Percentiles rank a stretch among this genome's conserved stretches.
Conservation (phyloP, 768 basidiomycete genomes). For the Terana coerulea region DNA sequence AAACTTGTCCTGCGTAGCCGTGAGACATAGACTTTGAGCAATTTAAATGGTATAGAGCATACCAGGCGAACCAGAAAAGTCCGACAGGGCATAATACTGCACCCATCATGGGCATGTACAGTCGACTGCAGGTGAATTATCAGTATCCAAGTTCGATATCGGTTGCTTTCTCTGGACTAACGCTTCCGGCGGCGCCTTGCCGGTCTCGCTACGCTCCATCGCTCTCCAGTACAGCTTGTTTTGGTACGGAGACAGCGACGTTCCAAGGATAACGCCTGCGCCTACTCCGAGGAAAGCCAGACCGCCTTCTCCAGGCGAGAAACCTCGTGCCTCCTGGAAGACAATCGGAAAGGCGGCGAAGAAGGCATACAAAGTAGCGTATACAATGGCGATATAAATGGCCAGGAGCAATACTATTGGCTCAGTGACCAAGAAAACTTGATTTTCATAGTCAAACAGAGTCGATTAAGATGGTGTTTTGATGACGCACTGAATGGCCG, state of each 20-base stretch:
- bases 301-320: constrained; percentile 51
- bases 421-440: constrained; percentile 60
- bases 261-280: constrained; percentile 49
- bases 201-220: constrained; percentile 43
- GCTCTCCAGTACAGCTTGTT: constrained; percentile 49
- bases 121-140: constrained; percentile 35
- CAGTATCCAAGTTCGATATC: not conserved
- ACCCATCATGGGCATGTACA: constrained; percentile 55
- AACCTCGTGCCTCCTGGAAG: constrained; percentile 49
- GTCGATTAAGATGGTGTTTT: not conserved
- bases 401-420: constrained; percentile 58
- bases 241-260: constrained; percentile 48
- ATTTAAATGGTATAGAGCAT: constrained; percentile 27
- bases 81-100: constrained; percentile 51
- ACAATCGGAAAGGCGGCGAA: constrained; percentile 63
- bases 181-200: constrained; percentile 59
- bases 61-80: constrained; percentile 69
- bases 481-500: constrained; percentile 48
- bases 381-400: constrained; percentile 57
- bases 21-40: not conserved
- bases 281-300: constrained; percentile 66
- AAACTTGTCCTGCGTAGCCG: constrained; percentile 39
- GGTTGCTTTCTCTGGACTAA: constrained; percentile 24
- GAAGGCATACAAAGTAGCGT: constrained; percentile 60
- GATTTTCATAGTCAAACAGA: not conserved